A percentile compares a stretch with the other conserved stretches of the same genome.
Conservation (phyloP, 768 basidiomycete species). For the Amanita pallidorosea region DNA sequence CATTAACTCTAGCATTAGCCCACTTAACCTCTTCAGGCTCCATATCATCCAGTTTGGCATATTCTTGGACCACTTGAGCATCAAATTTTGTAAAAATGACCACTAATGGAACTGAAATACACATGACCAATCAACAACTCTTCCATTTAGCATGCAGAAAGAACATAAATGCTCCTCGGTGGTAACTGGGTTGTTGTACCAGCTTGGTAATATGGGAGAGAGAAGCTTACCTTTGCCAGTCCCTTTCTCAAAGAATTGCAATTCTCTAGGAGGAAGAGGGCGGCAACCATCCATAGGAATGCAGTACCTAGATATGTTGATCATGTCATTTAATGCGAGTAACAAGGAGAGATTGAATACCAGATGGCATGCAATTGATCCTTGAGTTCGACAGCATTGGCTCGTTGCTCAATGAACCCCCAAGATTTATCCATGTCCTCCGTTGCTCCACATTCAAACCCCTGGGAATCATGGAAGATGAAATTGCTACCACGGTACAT, state of each 20-base stretch:
- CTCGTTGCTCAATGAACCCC: conserved; percentile 17
- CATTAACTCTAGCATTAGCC: conserved; percentile 3
- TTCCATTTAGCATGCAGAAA: too few species aligned
- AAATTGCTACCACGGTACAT: conserved; percentile 21
- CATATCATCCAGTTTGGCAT: conserved; percentile 5
- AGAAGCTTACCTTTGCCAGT: too few species aligned
- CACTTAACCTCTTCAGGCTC: conserved; percentile 5
- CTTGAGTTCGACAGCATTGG: conserved; percentile 9
- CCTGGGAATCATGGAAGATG: conserved; percentile 31
- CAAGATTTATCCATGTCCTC: conserved; percentile 18
- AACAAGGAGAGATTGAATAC: conserved; percentile 10
- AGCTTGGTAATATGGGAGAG: too few species aligned
- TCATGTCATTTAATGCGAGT: neutral
- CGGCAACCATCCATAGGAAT: conserved; percentile 17
- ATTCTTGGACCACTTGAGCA: conserved; percentile 14
- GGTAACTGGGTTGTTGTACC: too few species aligned
- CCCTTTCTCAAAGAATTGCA: too few species aligned
- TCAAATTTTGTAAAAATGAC: conserved; percentile 28
- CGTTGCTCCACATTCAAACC: conserved; percentile 24
- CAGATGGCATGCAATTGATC: conserved; percentile 29
- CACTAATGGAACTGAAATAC: conserved; percentile 24
- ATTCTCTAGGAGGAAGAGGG: conserved; percentile 17
- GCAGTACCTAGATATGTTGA: conserved; percentile 26
- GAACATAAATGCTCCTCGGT: too few species aligned
- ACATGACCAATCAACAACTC: neutral